phyloP scores from a whole-genome alignment of 2,329 filamentous ascomycete species.

The Aspergillus oerlinghausenensis region DNA sequence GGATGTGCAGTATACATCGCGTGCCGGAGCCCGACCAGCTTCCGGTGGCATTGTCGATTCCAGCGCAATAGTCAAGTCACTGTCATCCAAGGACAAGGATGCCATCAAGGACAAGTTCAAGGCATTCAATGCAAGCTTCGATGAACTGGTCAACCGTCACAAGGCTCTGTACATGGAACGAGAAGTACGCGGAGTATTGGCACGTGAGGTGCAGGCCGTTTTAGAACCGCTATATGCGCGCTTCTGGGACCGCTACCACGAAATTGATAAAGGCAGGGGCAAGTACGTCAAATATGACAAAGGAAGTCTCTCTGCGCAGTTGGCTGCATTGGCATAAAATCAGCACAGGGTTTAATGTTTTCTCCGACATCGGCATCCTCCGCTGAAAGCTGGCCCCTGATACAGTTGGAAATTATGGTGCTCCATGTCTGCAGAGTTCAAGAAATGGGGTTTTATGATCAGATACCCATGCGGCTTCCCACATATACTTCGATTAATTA shows the following conservation, averaged over 20 bases:
- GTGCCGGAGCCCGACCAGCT: constrained; percentile 60
- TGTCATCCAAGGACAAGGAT: constrained; percentile 89
- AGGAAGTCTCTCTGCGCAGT: constrained; percentile 62
- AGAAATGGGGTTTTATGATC: background rate
- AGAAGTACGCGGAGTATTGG: constrained; percentile 76
- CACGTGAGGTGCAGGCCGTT: constrained; percentile 80
- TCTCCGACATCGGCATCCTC: constrained; percentile 2
- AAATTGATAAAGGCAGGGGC: constrained; percentile 94
- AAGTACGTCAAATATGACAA: constrained; percentile 99
- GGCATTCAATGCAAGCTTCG: constrained; percentile 84
- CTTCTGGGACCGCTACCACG: constrained; percentile 96
- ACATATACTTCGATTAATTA: background rate
- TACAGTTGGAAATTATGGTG: background rate
- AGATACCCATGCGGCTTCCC: background rate
- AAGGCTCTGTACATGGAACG: constrained; percentile 83
- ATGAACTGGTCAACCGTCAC: constrained; percentile 79
- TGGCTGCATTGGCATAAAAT: constrained; percentile 42
- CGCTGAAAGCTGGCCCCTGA: background rate
- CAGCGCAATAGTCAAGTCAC: constrained; percentile 72
- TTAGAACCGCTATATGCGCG: constrained; percentile 90
- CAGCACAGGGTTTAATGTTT: constrained; percentile 1
- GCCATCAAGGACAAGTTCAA: constrained; percentile 95
- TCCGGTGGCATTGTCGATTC: constrained; percentile 67
- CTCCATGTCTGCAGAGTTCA: background rate
- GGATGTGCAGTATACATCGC: constrained; percentile 87